Evolutionary conservation across 495 filamentous ascomycete genomes (phyloP).

Genomic region (Tetracladium setigerum): DNA sequence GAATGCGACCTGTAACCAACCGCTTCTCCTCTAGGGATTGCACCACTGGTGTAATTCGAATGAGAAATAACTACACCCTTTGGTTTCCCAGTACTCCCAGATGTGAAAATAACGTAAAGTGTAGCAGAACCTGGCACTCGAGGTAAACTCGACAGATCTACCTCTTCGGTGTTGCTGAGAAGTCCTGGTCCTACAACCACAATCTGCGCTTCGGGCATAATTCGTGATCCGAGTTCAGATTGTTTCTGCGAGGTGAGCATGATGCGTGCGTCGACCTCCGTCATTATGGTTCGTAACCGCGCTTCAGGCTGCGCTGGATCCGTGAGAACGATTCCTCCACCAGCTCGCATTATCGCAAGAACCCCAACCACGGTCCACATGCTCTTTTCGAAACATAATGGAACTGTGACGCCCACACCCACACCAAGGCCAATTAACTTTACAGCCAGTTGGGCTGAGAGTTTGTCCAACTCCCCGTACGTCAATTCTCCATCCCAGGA

Average conservation of each 20-base stretch:
- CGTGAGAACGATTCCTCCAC: constrained; percentile 38
- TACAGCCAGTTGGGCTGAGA: neutral
- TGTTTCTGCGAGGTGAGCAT: neutral
- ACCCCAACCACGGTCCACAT: constrained; percentile 32
- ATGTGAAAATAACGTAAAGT: constrained; percentile 45
- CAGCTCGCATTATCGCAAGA: constrained; percentile 36
- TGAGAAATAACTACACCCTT: constrained; percentile 30
- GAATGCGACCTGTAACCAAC: neutral
- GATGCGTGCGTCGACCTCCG: constrained; percentile 2
- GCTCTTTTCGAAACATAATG: constrained; percentile 37
- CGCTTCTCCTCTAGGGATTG: neutral
- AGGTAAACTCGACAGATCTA: neutral
- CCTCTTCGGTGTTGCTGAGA: neutral
- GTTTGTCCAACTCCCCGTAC: constrained; percentile 17
- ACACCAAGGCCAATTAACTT: constrained; percentile 6
- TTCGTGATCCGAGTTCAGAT: neutral
- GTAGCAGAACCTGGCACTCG: neutral
- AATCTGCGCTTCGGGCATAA: neutral
- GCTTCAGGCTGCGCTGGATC: constrained; percentile 31
- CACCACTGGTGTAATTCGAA: neutral
- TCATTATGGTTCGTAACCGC: neutral
- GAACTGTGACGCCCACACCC: constrained; percentile 3
- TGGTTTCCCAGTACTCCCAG: constrained; percentile 40
- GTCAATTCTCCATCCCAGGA: constrained; percentile 32
- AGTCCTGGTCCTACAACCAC: neutral